Evolutionary conservation across 305 asterid genomes (phyloP), one percentile per base, ranked within the genome.

Genomic region (Euphrasia arctica): DNA sequence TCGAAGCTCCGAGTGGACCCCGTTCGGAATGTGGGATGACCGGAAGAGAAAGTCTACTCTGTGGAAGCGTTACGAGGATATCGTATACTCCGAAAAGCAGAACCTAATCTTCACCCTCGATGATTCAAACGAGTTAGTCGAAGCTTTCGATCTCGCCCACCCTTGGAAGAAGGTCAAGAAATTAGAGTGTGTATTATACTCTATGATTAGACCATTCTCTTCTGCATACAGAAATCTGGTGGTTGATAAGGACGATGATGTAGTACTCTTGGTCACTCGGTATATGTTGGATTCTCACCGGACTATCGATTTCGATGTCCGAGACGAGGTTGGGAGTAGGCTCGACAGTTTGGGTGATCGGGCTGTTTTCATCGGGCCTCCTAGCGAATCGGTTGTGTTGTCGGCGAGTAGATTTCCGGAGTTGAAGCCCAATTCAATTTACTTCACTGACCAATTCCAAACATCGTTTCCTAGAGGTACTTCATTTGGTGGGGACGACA

Each of bases 351-450:
- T 43, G 55, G 66, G 13, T 62, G 56, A 43, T 5, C 4, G 11
- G 56, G 55, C 22, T 2, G 0, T 62, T 10, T 62, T 62, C 8
- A 28, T 62, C 0, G 66, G 66, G 8, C 15, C 15, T 5, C 0
- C 0, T 10, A 62, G 29, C 41, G 56, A 62, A 12, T 5, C 43
- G n/a, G 13, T 48, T 47, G 67, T 45, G 2, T 9, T 61, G 31
- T 2, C 41, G 6, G 55, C n/a, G 0, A 29, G 4, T 45, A 13
- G 28, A 1, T 62, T 43, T 5, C 8, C 47, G 8, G 58, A 31
- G 32, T 13, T 62, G 58, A 49, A 62, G 58, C 66, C 57, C 25
- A 61, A 61, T n/a, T 61, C 65, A 12, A 61, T 61, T 43, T 61
- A 18, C 22, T 18, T 18, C 22, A 18, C 22, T 18, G 22, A 18